Conservation (phyloP, 192 early-diverging fungal genomes). For the Mortierella hygrophila region DNA sequence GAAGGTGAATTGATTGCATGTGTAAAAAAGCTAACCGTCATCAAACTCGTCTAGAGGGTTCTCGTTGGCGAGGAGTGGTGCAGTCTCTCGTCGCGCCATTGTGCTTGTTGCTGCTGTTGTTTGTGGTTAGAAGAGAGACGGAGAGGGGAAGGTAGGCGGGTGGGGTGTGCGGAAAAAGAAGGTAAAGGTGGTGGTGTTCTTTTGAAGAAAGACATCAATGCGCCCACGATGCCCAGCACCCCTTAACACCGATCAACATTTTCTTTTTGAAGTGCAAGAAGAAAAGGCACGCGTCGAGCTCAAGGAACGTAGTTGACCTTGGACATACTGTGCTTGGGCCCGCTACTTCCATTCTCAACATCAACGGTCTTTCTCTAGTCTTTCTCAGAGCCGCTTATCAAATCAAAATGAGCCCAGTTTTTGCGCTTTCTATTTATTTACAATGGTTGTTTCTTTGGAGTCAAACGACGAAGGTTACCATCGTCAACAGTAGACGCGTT, state of each 20-base stretch:
- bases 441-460: no score
- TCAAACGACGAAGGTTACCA: no score
- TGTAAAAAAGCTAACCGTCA: neutral
- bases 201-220: neutral
- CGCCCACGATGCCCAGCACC: neutral
- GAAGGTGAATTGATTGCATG: neutral
- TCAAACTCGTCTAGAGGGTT: constrained; percentile 32
- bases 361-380: no score
- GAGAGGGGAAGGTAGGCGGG: neutral
- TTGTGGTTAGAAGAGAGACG: neutral
- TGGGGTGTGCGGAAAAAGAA: neutral
- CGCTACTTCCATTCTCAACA: no score
- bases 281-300: no score
- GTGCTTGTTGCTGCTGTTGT: neutral
- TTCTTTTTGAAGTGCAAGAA: no score
- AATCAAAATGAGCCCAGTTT: no score
- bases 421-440: no score
- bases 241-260: neutral
- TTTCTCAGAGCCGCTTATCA: no score
- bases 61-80: constrained; percentile 32
- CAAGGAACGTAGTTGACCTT: no score
- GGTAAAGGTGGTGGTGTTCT: neutral
- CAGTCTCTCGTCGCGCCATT: constrained; percentile 29
- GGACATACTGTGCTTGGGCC: no score
- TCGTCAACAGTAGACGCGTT: no score